Base-by-base conservation (phyloP, 2,329 filamentous ascomycete species). In the Stemphylium lycopersici region DNA sequence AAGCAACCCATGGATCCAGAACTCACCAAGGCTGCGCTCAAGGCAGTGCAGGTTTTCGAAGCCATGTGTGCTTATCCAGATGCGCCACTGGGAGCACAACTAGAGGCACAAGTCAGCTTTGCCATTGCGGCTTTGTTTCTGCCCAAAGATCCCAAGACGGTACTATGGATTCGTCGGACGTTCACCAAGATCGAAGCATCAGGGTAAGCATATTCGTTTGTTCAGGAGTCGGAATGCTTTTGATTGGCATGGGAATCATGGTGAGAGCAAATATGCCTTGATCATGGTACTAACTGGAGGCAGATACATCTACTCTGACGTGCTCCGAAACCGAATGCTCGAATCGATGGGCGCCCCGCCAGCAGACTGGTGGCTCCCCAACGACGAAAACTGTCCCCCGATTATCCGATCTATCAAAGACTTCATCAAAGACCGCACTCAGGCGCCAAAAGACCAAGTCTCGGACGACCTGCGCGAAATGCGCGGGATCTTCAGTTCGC, bases 281-380 rank as follows among this genome's bases (percentile, higher is more conserved):
- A 32, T 31, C 15, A 32, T 26, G 11, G 32, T 44, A 32, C 59
- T 67, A 48, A 67, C 57, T 10, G 10, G 6, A 18, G 18, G 12
- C 48, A 97, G 93, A 34, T 96, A 96, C 71, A 89, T 96, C 20
- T 93, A 91, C 63, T 89, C 93, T 1, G 80, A 85, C 26, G 84
- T 85, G 11, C 87, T 93, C 65, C 88, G 93, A 53, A 81, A 78
- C 29, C 87, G 88, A 61, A 89, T 98, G 83, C 86, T 90, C 29
- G 83, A 89, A 41, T 74, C 91, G 20, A 96, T 95, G 81, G 80
- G 84, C 55, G 84, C 90, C 12, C 86, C 87, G 16, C 86, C 92
- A 48, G 84, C 85, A 39, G 82, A 88, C 52, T 97, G 92, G 91
- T 99, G 95, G 95, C 83, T 97, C 2, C 90, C 92, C 2, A 84